These are phyloP conservation scores for Primulina tabacum DNA, from an alignment of 257 asterid genomes.

Conservation along the genomic window DNA sequence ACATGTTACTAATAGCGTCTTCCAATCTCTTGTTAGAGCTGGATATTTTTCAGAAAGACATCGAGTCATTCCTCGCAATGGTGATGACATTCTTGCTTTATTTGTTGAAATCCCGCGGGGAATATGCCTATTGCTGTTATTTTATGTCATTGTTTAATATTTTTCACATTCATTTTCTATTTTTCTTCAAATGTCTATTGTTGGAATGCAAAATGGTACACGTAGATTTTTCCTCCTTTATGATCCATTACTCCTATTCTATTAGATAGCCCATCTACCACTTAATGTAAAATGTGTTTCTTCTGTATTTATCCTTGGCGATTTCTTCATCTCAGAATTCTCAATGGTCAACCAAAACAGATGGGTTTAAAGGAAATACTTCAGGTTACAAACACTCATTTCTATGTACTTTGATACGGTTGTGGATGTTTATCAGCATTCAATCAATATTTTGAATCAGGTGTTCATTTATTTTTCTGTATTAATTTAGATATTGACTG, in stretches of 20 bases:
- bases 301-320: constrained; percentile 3
- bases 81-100: neutral
- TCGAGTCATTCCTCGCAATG: neutral
- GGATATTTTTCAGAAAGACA: neutral
- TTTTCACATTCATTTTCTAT: neutral
- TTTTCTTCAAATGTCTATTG: constrained; percentile 2
- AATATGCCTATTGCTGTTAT: neutral
- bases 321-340: constrained; percentile 56
- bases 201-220: neutral
- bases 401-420: neutral
- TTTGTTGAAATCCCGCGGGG: neutral
- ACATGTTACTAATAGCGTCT: constrained; percentile 1
- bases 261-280: constrained; percentile 12
- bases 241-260: constrained; percentile 16
- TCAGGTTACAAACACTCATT: constrained; percentile 54
- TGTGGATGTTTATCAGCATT: constrained; percentile 19
- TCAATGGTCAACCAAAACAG: constrained; percentile 85
- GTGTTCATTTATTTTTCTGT: constrained; percentile 6
- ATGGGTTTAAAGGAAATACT: constrained; percentile 97
- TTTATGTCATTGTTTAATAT: neutral
- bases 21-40: neutral
- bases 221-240: neutral
- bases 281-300: neutral
- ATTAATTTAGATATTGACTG: neutral
- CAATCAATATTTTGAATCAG: constrained; percentile 17